Evolutionary conservation across 192 early-diverging fungal genomes (phyloP).

Genomic region (Phycomyces nitens): DNA sequence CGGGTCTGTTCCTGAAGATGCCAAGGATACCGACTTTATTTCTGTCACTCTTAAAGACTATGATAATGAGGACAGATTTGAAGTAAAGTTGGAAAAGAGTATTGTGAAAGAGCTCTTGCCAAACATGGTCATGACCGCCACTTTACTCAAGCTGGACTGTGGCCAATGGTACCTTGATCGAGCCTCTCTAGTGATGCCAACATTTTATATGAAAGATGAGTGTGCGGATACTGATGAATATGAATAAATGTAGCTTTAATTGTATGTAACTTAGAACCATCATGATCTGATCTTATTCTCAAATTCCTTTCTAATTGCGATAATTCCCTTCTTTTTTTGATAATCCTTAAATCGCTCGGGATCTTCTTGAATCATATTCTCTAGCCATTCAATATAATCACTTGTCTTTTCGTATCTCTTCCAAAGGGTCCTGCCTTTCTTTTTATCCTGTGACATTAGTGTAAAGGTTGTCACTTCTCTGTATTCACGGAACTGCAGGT

Average conservation of each 20-base stretch:
- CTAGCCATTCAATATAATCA: conserved; percentile 74
- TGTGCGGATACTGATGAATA: conserved; percentile 20
- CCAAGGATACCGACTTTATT: conserved; percentile 3
- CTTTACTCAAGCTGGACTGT: conserved; percentile 19
- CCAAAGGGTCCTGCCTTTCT: neutral
- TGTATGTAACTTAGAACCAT: neutral
- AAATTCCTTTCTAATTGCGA: conserved; percentile 74
- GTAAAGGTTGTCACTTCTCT: conserved; percentile 79
- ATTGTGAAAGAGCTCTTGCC: conserved; percentile 20
- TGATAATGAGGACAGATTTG: neutral
- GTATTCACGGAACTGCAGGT: conserved; percentile 96
- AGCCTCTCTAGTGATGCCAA: conserved; percentile 15
- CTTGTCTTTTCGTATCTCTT: conserved; percentile 55
- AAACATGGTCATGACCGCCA: conserved; percentile 23
- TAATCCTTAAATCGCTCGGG: conserved; percentile 65
- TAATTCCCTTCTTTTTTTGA: conserved; percentile 74
- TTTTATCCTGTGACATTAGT: conserved; percentile 36
- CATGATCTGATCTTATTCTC: conserved; percentile 21
- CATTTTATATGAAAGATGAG: conserved; percentile 34
- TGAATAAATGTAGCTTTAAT: neutral
- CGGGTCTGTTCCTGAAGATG: neutral
- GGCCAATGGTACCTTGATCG: conserved; percentile 28
- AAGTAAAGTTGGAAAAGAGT: conserved; percentile 20
- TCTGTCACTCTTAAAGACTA: conserved; percentile 1
- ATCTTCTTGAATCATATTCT: conserved; percentile 48